Evolutionary conservation across 805 yeast species (phyloP), one percentile per base, ranked within the genome.

Genomic region (Candida maesae): DNA sequence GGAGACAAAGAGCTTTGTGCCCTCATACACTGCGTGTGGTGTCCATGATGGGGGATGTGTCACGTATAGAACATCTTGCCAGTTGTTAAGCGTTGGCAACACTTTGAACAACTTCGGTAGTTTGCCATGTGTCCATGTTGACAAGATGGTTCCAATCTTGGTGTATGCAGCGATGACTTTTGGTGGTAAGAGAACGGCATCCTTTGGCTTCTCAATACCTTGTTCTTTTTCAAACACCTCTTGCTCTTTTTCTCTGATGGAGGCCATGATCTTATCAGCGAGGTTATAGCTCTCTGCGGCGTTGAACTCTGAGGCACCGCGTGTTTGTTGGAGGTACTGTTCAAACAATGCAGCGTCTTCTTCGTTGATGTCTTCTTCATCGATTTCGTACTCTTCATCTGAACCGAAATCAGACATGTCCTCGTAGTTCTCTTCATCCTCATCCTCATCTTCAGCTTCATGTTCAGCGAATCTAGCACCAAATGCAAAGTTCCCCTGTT

Each of bases 61-160:
- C 30, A 93, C 96, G 58, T 80, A 91, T 26, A 93, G 68, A 25
- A 93, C 84, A 61, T 91, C 98, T 61, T 89, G 89, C 99, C 99
- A 93, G 65, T 91, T 91, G 53, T 76, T 83, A 50, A 93, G 73
- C 4, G 95, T 76, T 26, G 99, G 99, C 41, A 95, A 76, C 37
- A 93, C 95, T 60, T 93, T 93, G 71, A 93, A 93, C 25, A 95
- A 76, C 57, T 91, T 90, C n/a, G 99, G 99, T 39, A 93, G 72
- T 64, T 90, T 90, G 36, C 99, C 99, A 56, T 93, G 95, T 29
- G 90, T 84, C 78, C 95, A 93, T 5, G 95, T 79, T 16, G 88
- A 74, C 45, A 93, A 70, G 38, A 91, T 81, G 51, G 80, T 81
- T 8, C 98, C 98, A 34, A 93, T 91, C 58, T 87, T 87, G 35